Evolutionary conservation across 352 stramenopile genomes (phyloP).

Genomic region (Phytopythium chamaehyphon): DNA sequence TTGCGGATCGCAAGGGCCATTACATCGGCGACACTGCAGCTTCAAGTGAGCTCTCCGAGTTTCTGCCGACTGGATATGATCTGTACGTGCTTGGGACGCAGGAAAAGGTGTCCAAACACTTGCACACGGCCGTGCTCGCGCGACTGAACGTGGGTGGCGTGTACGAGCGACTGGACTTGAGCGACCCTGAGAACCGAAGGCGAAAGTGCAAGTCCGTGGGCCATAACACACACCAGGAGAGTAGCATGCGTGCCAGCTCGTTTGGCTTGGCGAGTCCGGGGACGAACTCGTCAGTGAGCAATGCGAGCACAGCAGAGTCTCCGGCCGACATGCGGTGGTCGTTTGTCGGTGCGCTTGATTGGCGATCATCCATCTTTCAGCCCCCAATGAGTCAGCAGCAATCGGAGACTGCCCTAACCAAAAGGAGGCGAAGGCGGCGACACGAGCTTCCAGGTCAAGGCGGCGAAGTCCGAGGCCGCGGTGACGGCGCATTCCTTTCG

Average conservation of each 20-base stretch:
- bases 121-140: conserved; percentile 47
- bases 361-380: not conserved
- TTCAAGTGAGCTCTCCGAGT: conserved; percentile 27
- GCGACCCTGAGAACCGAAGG: not conserved
- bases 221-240: not conserved
- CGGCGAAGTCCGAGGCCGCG: conserved; percentile 48
- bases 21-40: conserved; percentile 42
- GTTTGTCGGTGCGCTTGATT: conserved; percentile 3
- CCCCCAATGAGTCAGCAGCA: not conserved
- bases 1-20: conserved; percentile 24
- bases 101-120: conserved; percentile 63
- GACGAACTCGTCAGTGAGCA: no score
- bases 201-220: not conserved
- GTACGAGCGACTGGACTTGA: conserved; percentile 26
- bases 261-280: conserved; percentile 7
- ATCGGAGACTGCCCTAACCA: no score
- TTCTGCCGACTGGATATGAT: conserved; percentile 66
- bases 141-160: conserved; percentile 23
- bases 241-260: conserved; percentile 5
- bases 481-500: conserved; percentile 56
- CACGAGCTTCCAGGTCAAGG: conserved; percentile 11
- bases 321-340: conserved; percentile 2
- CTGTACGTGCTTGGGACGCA: conserved; percentile 73
- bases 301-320: not conserved
- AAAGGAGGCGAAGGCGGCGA: no score